phyloP scores from a whole-genome alignment of 352 stramenopile species.

The Elongisporangium anandrum region DNA sequence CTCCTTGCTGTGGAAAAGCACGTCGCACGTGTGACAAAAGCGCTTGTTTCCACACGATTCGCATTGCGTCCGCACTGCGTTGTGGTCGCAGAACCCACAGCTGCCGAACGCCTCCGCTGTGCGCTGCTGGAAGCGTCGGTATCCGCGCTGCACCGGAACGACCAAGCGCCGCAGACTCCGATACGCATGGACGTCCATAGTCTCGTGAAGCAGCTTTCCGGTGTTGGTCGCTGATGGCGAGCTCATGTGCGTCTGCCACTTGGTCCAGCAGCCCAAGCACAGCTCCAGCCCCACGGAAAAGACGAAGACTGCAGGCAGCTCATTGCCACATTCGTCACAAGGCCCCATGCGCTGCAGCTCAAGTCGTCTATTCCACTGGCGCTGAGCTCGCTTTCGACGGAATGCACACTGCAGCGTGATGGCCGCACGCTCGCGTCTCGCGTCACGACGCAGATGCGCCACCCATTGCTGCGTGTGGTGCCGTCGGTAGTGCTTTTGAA shows the following conservation, averaged over 20 bases:
- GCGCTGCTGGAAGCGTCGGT: slow-evolving; percentile 26
- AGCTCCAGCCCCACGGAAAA: slow-evolving; percentile 22
- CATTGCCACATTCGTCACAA: slow-evolving; percentile 40
- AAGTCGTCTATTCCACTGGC: slow-evolving; percentile 27
- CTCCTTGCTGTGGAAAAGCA: slow-evolving; percentile 24
- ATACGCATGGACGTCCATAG: slow-evolving; percentile 23
- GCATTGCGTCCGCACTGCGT: slow-evolving; percentile 35
- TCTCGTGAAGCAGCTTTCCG: slow-evolving; percentile 2
- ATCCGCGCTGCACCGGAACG: slow-evolving; percentile 27
- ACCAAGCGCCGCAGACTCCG: slow-evolving; percentile 21
- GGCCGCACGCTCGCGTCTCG: slow-evolving; percentile 12
- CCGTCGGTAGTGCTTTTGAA: slow-evolving; percentile 17
- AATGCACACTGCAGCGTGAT: slow-evolving; percentile 45
- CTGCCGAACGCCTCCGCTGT: slow-evolving; percentile 16
- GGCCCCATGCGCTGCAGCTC: slow-evolving; percentile 25
- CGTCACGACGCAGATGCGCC: neutral
- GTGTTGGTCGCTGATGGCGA: neutral
- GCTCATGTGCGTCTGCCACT: slow-evolving; percentile 5
- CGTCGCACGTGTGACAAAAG: slow-evolving; percentile 47
- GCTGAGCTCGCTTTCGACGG: slow-evolving; percentile 17
- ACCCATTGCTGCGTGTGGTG: slow-evolving; percentile 1
- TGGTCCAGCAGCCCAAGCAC: slow-evolving; percentile 26
- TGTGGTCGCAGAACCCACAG: slow-evolving; percentile 37
- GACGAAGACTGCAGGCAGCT: slow-evolving; percentile 30
- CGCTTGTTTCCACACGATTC: slow-evolving; percentile 23